These are phyloP conservation scores for Coriolopsis trogii DNA, from an alignment of 1,284 basidiomycete species.

Conservation along the genomic window DNA sequence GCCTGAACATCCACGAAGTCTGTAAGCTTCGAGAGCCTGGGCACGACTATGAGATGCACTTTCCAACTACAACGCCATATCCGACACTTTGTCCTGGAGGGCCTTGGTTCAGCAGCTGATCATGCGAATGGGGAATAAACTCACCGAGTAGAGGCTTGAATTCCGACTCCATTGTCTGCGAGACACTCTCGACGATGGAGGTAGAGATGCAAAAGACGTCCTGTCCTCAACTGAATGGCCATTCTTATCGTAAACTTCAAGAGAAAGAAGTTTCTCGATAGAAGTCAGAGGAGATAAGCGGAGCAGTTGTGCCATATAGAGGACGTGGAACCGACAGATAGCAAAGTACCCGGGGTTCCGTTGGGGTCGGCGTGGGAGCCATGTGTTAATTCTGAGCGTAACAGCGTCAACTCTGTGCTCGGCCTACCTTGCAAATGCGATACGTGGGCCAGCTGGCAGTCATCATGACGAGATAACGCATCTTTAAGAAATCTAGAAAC, in stretches of 20 bases:
- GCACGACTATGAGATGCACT: neutral
- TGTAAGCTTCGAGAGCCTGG: neutral
- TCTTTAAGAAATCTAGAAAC: too few relatives aligned
- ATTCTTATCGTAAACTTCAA: too few relatives aligned
- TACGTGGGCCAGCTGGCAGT: too few relatives aligned
- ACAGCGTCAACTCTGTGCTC: too few relatives aligned
- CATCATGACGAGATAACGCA: too few relatives aligned
- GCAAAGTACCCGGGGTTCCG: too few relatives aligned
- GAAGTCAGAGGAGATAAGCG: slow-evolving; percentile 4
- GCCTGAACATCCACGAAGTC: slow-evolving; percentile 30
- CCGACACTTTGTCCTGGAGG: slow-evolving; percentile 46
- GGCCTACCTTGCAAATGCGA: too few relatives aligned
- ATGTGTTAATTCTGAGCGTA: too few relatives aligned
- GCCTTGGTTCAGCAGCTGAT: neutral
- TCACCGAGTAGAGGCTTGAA: slow-evolving; percentile 31
- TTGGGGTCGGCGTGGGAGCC: too few relatives aligned
- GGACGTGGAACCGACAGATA: too few relatives aligned
- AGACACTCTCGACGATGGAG: neutral
- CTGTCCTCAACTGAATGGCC: too few relatives aligned
- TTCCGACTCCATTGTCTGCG: neutral
- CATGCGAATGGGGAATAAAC: neutral
- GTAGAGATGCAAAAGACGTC: neutral
- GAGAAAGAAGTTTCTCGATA: too few relatives aligned
- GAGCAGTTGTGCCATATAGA: neutral
- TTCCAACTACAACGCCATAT: slow-evolving; percentile 54